Conservation (phyloP, 2,329 filamentous ascomycete species). For the Thielaviopsis ethacetica region DNA sequence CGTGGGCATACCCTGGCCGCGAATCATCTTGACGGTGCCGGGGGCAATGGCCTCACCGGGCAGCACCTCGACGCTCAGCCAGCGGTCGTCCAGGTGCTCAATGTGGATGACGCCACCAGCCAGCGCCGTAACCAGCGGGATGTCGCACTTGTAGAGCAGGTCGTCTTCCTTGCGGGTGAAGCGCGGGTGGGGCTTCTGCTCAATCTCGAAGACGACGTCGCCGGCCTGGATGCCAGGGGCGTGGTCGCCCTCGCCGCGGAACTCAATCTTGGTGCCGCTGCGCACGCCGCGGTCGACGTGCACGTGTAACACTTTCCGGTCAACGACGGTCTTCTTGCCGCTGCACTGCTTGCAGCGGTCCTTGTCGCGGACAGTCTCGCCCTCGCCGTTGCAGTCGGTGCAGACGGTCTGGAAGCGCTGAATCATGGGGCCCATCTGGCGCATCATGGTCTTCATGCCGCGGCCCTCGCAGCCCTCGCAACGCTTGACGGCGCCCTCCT, state of each 20-base stretch:
- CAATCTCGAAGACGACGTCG: constrained; percentile 96
- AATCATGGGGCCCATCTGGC: constrained; percentile 99
- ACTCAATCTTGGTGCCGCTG: constrained; percentile 91
- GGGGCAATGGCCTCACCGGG: constrained; percentile 90
- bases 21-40: constrained; percentile 87
- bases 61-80: constrained; percentile 83
- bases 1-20: constrained; percentile 95
- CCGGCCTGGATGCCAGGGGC: constrained; percentile 83
- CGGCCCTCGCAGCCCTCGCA: constrained; percentile 82
- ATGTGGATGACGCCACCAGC: constrained; percentile 82
- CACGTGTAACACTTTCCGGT: constrained; percentile 95
- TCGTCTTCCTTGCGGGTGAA: constrained; percentile 97
- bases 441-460: constrained; percentile 99
- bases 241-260: constrained; percentile 92
- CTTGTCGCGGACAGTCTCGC: constrained; percentile 91
- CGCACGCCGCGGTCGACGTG: constrained; percentile 91
- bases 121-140: constrained; percentile 87
- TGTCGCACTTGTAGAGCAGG: constrained; percentile 85
- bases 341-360: constrained; percentile 93
- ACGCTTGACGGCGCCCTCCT: constrained; percentile 92
- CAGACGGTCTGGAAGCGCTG: constrained; percentile 99
- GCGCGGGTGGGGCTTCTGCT: constrained; percentile 92
- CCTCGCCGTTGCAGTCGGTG: constrained; percentile 94
- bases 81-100: constrained; percentile 93
- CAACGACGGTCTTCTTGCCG: constrained; percentile 95